Base-by-base conservation (phyloP, 139 green algal genomes). In the Marvania coccoides region DNA sequence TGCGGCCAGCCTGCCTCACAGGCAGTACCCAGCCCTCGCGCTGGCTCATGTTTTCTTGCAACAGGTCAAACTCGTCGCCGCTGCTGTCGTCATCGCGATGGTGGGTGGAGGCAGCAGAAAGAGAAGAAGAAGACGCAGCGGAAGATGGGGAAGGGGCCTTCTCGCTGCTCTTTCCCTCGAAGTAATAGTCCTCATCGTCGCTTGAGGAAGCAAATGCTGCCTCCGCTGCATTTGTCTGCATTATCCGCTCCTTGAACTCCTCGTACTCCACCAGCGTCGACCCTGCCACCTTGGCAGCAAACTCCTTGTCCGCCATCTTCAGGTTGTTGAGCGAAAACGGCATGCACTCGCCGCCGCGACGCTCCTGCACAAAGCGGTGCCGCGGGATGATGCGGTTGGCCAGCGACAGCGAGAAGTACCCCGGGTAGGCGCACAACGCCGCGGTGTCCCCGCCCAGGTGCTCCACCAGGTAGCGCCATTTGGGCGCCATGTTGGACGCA, bases 351-450 rank as follows among this genome's bases (percentile, higher is more conserved):
- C 26, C 15, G 15, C 58, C 40, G 35, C 39, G n/a, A 14, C 72
- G 37, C 5, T 65, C 60, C 54, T 77, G 34, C 53, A 87, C 40
- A 59, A 77, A 87, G 12, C 46, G 62, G 46, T 87, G 81, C 4
- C 77, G 59, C 23, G 66, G 63, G 19, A 85, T 72, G 6, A 83
- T 79, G 63, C 84, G 71, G 48, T 85, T 63, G 7, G 65, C 33
- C 34, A 91, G 64, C 7, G 73, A 84, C 4, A 92, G 72, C 56
- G 60, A 80, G 66, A 92, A 92, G 73, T 85, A 91, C 33, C 73
- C 85, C 4, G 85, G 85, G 58, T 80, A 92, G 30, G 40, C 66
- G 36, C 63, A 65, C 2, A 91, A n/a, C 7, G 80, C 77, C 29
- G 64, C 36, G n/a, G 76, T 37, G n/a, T 58, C 39, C 29, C 83